Conservation (phyloP, 805 yeast genomes). For the Saccharomycopsis schoenii region DNA sequence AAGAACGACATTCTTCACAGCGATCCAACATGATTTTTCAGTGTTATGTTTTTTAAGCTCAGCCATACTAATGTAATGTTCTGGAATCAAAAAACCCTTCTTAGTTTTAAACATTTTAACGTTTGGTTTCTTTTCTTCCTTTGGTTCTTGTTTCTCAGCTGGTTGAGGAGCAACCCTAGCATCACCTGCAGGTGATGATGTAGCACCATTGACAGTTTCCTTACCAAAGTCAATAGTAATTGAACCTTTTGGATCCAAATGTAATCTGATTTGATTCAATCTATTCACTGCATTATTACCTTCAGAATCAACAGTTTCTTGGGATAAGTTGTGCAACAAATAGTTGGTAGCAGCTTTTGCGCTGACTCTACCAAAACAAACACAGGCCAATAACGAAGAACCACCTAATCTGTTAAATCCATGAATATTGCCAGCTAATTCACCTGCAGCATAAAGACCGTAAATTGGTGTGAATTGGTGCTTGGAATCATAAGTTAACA, state of each 20-base stretch:
- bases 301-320: constrained; percentile 8
- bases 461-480: constrained; percentile 25
- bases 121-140: constrained; percentile 9
- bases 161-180: not conserved
- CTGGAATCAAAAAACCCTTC: constrained; percentile 33
- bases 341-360: constrained; percentile 31
- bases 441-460: constrained; percentile 47
- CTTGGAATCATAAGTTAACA: constrained; percentile 25
- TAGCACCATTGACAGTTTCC: constrained; percentile 2
- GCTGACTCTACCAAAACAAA: constrained; percentile 39
- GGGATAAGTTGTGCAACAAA: constrained; percentile 26
- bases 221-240: constrained; percentile 29
- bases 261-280: constrained; percentile 34
- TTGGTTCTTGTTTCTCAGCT: not conserved
- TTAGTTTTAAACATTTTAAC: constrained; percentile 17
- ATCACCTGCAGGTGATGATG: not conserved
- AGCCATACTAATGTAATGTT: constrained; percentile 34
- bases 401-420: constrained; percentile 50
- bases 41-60: constrained; percentile 41
- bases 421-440: constrained; percentile 50
- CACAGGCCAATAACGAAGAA: constrained; percentile 45
- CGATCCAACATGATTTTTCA: constrained; percentile 41
- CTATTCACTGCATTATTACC: constrained; percentile 25
- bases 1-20: constrained; percentile 42
- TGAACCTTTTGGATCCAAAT: constrained; percentile 33